Base-by-base conservation (phyloP, 495 filamentous ascomycete species). In the Penicillium riverlandense region DNA sequence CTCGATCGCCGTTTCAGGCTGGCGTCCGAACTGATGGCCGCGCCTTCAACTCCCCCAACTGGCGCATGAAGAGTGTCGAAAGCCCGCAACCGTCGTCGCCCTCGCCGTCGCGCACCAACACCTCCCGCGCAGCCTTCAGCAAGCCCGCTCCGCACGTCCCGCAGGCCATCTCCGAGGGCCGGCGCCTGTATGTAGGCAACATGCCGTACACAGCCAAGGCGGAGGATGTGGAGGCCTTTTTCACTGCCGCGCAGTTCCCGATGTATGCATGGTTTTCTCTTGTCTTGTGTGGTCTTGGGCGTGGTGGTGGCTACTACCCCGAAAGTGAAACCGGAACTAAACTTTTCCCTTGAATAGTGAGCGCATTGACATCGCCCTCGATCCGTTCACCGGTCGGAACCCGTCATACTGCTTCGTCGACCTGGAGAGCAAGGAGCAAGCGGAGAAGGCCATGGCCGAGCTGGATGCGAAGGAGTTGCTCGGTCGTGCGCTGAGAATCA, bases 321-420 rank as follows among this genome's bases (percentile, higher is more conserved):
- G 15, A 16, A 16, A 16, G 1, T 16, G 15, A 16, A 16, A 16
- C 15, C 50, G 27, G 67, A 35, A 54, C 59, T 63, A 41, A 65
- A 44, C 43, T 37, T 42, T 51, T 43, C 16, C 28, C 36, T 51
- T 53, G 49, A 62, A 11, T 57, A 71, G 77, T 52, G 70, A 76
- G 55, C 74, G 74, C 32, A 79, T 86, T 46, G 78, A 81, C 54
- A 83, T 85, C 55, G 78, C 79, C 8, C 70, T 83, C 39, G 80
- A 86, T 55, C 78, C 80, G 12, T 78, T 83, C 53, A 82, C 78
- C 15, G 78, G 78, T 36, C 62, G 80, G 11, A 86, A 86, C 57
- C 81, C 81, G 4, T 83, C 80, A 6, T 86, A 85, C 62, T 86
- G 82, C 62, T 86, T 85, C 41, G 75, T 85, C 40, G 81, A 86